These are phyloP conservation scores for Penicillium parvum DNA, from an alignment of 495 filamentous ascomycete species.

Conservation along the genomic window DNA sequence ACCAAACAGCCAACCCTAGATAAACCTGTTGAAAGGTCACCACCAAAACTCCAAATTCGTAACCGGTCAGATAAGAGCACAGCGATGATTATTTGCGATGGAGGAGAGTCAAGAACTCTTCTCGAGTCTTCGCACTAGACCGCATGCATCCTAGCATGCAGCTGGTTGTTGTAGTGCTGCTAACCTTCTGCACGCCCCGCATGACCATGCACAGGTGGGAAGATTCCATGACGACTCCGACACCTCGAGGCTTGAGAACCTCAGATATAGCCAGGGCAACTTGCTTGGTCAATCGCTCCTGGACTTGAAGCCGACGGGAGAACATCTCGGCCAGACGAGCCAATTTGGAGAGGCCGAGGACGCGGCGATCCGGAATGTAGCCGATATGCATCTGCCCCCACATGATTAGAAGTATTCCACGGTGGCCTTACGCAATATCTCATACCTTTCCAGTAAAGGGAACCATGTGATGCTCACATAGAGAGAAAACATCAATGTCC, in stretches of 20 bases:
- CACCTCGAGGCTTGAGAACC: conserved; percentile 81
- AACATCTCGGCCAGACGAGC: conserved; percentile 98
- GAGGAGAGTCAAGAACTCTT: conserved; percentile 86
- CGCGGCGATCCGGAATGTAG: conserved; percentile 81
- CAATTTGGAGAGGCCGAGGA: conserved; percentile 93
- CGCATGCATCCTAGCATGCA: conserved; percentile 95
- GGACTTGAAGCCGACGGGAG: conserved; percentile 84
- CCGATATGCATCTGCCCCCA: conserved; percentile 89
- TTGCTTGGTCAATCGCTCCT: conserved; percentile 93
- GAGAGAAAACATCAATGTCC: conserved; percentile 91
- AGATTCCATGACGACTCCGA: conserved; percentile 96
- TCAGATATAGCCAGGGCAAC: conserved; percentile 92
- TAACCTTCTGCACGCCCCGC: conserved; percentile 88
- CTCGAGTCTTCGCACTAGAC: conserved; percentile 84
- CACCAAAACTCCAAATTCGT: conserved; percentile 40
- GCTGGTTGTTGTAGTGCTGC: conserved; percentile 83
- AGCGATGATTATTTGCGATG: conserved; percentile 44
- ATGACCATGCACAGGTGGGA: conserved; percentile 99
- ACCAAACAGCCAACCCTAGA: conserved; percentile 8
- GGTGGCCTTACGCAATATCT: conserved; percentile 4
- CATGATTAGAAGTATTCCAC: conserved; percentile 15
- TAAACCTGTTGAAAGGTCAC: conserved; percentile 38
- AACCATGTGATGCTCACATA: conserved; percentile 97
- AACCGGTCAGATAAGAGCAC: conserved; percentile 14
- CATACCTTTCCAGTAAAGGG: conserved; percentile 89